Percentiles rank a stretch among this genome's conserved stretches.
Conservation (phyloP, 176 grass and related monocot genomes). For the Triticum dicoccoides region DNA sequence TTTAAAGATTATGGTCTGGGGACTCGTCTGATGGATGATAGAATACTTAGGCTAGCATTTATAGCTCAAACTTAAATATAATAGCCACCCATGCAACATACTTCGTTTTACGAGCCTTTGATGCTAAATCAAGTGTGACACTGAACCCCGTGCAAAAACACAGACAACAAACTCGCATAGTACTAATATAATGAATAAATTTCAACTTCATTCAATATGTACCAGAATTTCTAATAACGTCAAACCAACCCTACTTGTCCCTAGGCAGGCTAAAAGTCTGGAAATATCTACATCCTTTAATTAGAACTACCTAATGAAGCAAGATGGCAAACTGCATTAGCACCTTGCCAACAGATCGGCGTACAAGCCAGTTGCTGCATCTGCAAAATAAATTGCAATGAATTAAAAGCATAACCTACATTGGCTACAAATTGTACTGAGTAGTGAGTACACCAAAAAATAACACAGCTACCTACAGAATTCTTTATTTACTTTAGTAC, state of each 20-base stretch:
- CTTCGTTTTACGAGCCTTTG: too few relatives aligned
- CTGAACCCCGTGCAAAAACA: too few relatives aligned
- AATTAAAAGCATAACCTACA: conserved; percentile 11
- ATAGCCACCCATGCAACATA: too few relatives aligned
- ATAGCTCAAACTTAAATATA: too few relatives aligned
- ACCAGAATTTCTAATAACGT: too few relatives aligned
- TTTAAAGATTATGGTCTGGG: neutral
- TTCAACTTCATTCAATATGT: too few relatives aligned
- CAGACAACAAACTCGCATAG: too few relatives aligned
- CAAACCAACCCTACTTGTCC: neutral
- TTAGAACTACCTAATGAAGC: conserved; percentile 44
- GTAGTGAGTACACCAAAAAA: neutral
- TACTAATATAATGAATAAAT: too few relatives aligned
- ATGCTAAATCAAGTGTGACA: too few relatives aligned
- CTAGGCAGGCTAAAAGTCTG: neutral
- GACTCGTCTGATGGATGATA: neutral
- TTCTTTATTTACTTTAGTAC: neutral
- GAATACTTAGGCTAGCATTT: too few relatives aligned
- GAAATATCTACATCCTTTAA: conserved; percentile 19
- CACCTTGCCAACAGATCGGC: conserved; percentile 79
- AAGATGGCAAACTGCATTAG: conserved; percentile 44
- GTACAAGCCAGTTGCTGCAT: conserved; percentile 94
- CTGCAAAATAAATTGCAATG: conserved; percentile 42
- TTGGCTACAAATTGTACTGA: neutral
- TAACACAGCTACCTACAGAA: neutral